Evolutionary conservation across 306 rosid species (phyloP).

Genomic region (Quercus aquifolioides): DNA sequence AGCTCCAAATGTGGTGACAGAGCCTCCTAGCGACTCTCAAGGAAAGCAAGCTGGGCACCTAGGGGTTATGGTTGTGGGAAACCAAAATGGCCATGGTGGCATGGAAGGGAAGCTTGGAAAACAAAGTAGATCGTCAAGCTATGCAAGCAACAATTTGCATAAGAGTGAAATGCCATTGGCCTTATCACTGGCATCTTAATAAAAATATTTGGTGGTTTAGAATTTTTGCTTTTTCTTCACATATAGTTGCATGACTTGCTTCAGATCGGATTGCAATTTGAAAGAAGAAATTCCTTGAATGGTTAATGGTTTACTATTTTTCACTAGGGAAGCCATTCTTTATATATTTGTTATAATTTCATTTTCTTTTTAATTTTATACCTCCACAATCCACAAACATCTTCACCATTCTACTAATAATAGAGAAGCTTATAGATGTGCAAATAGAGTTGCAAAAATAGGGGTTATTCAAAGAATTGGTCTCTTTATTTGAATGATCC

Average conservation of each 20-base stretch:
- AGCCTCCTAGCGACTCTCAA: not conserved
- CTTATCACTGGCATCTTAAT: slow-evolving; percentile 41
- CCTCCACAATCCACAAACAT: too few relatives aligned
- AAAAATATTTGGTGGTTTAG: too few relatives aligned
- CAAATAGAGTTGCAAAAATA: too few relatives aligned
- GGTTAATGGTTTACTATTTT: too few relatives aligned
- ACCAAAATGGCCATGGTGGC: not conserved
- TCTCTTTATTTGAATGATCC: too few relatives aligned
- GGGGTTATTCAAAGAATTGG: too few relatives aligned
- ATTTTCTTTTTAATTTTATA: too few relatives aligned
- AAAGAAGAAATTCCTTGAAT: not conserved
- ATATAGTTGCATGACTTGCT: not conserved
- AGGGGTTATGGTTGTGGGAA: slow-evolving; percentile 17
- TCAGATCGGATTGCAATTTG: not conserved
- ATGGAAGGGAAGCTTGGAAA: slow-evolving; percentile 11
- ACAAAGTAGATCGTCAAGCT: not conserved
- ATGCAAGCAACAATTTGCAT: slow-evolving; percentile 37
- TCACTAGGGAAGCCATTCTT: too few relatives aligned
- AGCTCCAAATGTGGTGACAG: not conserved
- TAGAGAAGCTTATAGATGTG: too few relatives aligned
- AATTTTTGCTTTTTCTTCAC: not conserved
- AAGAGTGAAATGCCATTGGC: slow-evolving; percentile 70
- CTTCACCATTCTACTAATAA: too few relatives aligned
- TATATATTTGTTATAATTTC: too few relatives aligned
- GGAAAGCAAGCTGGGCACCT: not conserved